Evolutionary conservation across 768 basidiomycete species (phyloP), one percentile per base, ranked within the genome.

Genomic region (Lactarius quietus): DNA sequence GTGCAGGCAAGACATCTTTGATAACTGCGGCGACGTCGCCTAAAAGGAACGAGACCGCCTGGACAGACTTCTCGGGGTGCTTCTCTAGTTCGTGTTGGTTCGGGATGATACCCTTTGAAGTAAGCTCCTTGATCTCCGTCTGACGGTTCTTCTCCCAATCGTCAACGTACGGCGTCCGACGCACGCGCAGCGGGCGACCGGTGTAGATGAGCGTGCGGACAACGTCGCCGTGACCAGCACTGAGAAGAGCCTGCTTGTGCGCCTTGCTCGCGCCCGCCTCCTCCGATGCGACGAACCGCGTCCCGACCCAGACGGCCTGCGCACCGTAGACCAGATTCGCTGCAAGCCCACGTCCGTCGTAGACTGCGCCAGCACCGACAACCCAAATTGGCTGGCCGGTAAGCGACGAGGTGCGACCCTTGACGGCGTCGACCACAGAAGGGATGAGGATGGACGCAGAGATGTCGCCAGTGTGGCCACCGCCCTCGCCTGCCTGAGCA

Each of bases 251-350:
- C 10, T 94, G 87, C 78, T 96, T 96, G 79, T 96, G 94, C 65
- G 81, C 82, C 74, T 88, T 87, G 2, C 92, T 89, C 14, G 93
- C 94, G 53, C 82, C 82, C 38, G 94, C 93, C 74, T 95, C 93
- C 6, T 76, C 81, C 18, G 84, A 79, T 17, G 94, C 93, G 29
- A 95, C 93, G 72, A 96, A 95, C 54, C 94, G 85, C 72, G 72
- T 79, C 59, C 73, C 68, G 39, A 85, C 88, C 83, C 80, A 90
- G 61, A 95, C 93, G 39, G 82, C 95, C 70, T 93, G 83, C 41
- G 94, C 94, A 67, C 95, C 95, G 86, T 90, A 95, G 70, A 87
- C 81, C 61, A 98, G 76, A 72, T 95, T 93, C 18, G 95, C 91
- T 4, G 92, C 94, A 10, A 96, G 81, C 64, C 90, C 84, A 57